These are phyloP conservation scores for Coprinellus aureogranulatus DNA, from an alignment of 768 basidiomycete species.

Conservation along the genomic window DNA sequence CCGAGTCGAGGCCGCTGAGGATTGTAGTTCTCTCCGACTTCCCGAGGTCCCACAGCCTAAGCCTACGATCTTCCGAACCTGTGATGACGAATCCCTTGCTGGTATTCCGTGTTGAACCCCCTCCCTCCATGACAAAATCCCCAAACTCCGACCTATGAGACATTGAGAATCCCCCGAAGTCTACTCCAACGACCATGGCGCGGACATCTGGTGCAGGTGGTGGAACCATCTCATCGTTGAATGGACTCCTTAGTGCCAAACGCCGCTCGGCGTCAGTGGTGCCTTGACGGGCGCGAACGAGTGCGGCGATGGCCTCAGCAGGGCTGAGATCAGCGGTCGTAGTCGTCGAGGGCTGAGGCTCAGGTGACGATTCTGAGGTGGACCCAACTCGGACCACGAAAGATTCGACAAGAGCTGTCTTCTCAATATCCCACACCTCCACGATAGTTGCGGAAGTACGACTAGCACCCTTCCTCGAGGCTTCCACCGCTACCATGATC, in stretches of 20 bases:
- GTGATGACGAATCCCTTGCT: conserved; percentile 75
- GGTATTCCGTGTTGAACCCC: conserved; percentile 35
- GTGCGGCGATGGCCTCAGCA: conserved; percentile 73
- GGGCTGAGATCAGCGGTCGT: conserved; percentile 60
- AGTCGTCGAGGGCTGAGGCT: conserved; percentile 50
- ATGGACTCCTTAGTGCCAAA: conserved; percentile 30
- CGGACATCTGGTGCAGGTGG: conserved; percentile 66
- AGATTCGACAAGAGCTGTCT: conserved; percentile 72
- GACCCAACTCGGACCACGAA: conserved; percentile 59
- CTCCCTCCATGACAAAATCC: conserved; percentile 39
- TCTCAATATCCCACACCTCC: conserved; percentile 94
- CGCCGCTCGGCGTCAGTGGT: conserved; percentile 23
- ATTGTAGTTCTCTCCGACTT: conserved; percentile 71
- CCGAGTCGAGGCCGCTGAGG: conserved; percentile 75
- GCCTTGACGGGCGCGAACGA: conserved; percentile 51
- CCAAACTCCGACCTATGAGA: conserved; percentile 52
- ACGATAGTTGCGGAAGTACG: conserved; percentile 52
- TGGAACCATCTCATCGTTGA: conserved; percentile 33
- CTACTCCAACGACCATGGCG: conserved; percentile 65
- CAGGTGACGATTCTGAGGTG: conserved; percentile 47
- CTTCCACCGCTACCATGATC: conserved; percentile 81
- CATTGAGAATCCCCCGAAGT: conserved; percentile 70
- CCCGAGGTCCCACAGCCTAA: conserved; percentile 86
- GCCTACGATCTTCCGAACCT: conserved; percentile 86
- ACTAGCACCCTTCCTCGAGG: conserved; percentile 41